Base-by-base conservation (phyloP, 495 filamentous ascomycete genomes). In the Penicillium longicatenatum region DNA sequence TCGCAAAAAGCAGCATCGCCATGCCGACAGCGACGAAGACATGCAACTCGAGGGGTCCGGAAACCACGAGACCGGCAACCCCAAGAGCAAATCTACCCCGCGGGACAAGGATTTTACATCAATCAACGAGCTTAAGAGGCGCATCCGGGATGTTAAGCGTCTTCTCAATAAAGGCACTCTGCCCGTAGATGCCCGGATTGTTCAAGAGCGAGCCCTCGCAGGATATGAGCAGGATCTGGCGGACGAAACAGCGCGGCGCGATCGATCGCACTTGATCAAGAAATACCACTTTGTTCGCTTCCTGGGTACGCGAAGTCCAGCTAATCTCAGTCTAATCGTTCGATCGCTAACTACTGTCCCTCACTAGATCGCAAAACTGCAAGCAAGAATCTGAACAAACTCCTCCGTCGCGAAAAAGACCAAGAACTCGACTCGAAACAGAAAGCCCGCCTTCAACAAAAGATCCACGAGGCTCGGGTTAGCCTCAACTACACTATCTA, bases 241-340 rank as follows among this genome's bases (percentile, higher is more conserved):
- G 22, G 71, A 82, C 12, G 85, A 86, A 61, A 86, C 83, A 66
- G 72, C 75, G 50, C 83, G 87, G 58, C 82, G 84, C 58, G 75
- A 79, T 57, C 82, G 87, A 65, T 84, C 83, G 56, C 79, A 82
- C 52, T 89, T 96, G 82, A 93, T 93, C 49, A 83, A 80, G 68
- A 91, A 86, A 64, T 98, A 97, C 67, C 93, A 97, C 68, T 96
- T 94, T 84, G 89, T 97, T 22, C 80, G 94, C 48, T 98, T 98
- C 90, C 89, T 81, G 82, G 92, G 74, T 79, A 69, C 50, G 67
- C 64, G 8, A 16, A 1, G 11, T 26, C 10, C 52, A 51, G 59
- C 24, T 26, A 2, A 1, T 52, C 43, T 45, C n/a, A 17, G 11
- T 46, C 30, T 47, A 3, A 16, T 43, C 22, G 5, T 37, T 44